Evolutionary conservation across 2,329 filamentous ascomycete genomes (phyloP).

Genomic region (Ascochyta fabae): DNA sequence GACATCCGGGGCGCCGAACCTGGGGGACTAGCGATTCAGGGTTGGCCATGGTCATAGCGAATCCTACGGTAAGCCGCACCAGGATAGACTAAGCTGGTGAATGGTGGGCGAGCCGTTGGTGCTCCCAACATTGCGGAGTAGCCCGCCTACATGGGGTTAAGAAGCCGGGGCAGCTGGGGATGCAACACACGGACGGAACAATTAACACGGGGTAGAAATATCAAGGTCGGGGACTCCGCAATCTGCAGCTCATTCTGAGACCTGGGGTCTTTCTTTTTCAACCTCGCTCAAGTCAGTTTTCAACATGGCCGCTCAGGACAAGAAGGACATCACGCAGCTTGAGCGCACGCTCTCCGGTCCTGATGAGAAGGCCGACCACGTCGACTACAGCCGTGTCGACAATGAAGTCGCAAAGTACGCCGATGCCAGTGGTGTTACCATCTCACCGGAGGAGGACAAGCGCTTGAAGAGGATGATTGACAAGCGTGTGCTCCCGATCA

Average conservation of each 20-base stretch:
- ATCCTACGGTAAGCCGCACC: constrained; percentile 20
- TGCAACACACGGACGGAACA: constrained; percentile 23
- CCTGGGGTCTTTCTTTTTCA: constrained; percentile 19
- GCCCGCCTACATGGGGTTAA: constrained; percentile 29
- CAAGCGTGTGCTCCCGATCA: constrained; percentile 69
- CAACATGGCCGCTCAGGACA: constrained; percentile 33
- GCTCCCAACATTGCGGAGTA: constrained; percentile 31
- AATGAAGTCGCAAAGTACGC: constrained; percentile 75
- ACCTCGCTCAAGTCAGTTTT: constrained; percentile 14
- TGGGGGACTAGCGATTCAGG: constrained; percentile 22
- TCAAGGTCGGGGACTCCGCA: constrained; percentile 21
- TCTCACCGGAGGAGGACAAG: constrained; percentile 65
- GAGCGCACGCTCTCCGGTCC: constrained; percentile 57
- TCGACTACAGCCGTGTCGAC: constrained; percentile 68
- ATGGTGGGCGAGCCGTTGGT: constrained; percentile 19
- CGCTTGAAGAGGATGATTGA: constrained; percentile 71
- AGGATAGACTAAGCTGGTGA: constrained; percentile 7
- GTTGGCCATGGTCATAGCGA: not conserved
- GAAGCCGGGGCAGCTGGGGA: constrained; percentile 26
- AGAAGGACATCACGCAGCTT: constrained; percentile 52
- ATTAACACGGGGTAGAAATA: constrained; percentile 35
- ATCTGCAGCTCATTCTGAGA: constrained; percentile 26
- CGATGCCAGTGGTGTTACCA: constrained; percentile 57
- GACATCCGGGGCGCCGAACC: constrained; percentile 15
- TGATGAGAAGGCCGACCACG: constrained; percentile 58